Base-by-base conservation (phyloP, 2,329 filamentous ascomycete genomes). In the Xylariaceae sp. region DNA sequence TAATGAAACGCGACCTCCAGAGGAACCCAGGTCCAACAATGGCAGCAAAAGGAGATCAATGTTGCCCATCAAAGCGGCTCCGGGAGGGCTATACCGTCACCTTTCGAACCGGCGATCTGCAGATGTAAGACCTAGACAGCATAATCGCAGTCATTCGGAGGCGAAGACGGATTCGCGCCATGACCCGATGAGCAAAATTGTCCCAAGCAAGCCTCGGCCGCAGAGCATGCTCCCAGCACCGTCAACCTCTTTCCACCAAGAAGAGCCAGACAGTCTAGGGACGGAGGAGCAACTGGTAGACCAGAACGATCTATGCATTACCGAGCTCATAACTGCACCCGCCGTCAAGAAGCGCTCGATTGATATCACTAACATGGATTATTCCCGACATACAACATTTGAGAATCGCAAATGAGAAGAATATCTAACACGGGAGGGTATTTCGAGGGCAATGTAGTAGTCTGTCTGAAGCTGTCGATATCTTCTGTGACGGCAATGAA, bases 31-130 rank as follows among this genome's bases (percentile, higher is more conserved):
- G 18, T 28, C 22, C 41, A 22, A 31, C 28, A 45, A 10, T 28
- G 16, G 6, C 36, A 45, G 47, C 6, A 62, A 55, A 50, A 48
- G 60, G 11, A 44, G 31, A 1, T 62, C 59, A 16, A 57, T 63
- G 44, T 56, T 62, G 34, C 46, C 34, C 12, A 55, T 55, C 31
- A 55, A 38, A 19, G 55, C 28, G 12, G 47, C 38, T 18, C 61
- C 60, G 9, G 61, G 59, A 3, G 55, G 53, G 14, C 41, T 63
- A 6, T 61, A 63, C 38, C 22, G 22, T 43, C 59, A 19, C 46
- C 51, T 17, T 38, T 63, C 16, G 54, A 52, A 14, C 58, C 50
- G 31, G 51, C 45, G 40, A 28, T 54, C 57, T 10, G 45, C 34
- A 16, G 42, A 54, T 28, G 45, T 38, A 16, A 52, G n/a, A 11